Base-by-base conservation (phyloP, 805 yeast genomes). In the Pichia heedii region DNA sequence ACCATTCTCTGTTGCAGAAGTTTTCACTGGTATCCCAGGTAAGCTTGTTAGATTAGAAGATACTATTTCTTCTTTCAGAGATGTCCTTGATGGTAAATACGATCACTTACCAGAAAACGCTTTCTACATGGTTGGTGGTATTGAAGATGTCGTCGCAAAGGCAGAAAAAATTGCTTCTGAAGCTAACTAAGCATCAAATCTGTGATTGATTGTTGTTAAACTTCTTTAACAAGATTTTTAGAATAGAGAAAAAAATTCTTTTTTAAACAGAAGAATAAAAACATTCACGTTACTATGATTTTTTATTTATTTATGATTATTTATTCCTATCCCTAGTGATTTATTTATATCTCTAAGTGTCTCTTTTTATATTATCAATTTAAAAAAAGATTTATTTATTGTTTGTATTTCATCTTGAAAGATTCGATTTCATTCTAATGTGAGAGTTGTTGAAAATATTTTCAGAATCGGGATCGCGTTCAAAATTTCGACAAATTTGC, bases 61-160 rank as follows among this genome's bases (percentile, higher is more conserved):
- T 63, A 93, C 97, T 61, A 74, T 93, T 67, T 68, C 72, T 57
- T 90, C 97, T 49, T 93, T 93, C 90, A 88, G 79, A 79, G 98
- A 81, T 65, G 96, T 93, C 63, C 81, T 93, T 65, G 97, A 79
- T 33, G 98, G 98, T 77, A 93, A 93, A 80, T 88, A 93, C 79
- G 98, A 93, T 74, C 82, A 83, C 77, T 81, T 93, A 65, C 98
- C 98, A 69, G 98, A 93, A 79, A 85, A 83, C 69, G 98, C 98
- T 63, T 93, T 93, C 95, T 93, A 93, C 76, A 93, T 93, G 98
- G 98, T 93, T 73, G 98, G 98, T 77, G 96, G 96, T 77, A 89
- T 93, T 65, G 97, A 89, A 70, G 98, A 93, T 73, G 98, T 81
- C 62, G 72, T 88, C 69, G 94, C 97, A 68, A 93, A 93, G 82